Evolutionary conservation across 1,284 basidiomycete genomes (phyloP), one percentile per base, ranked within the genome.

Genomic region (Marasmius tenuissimus): DNA sequence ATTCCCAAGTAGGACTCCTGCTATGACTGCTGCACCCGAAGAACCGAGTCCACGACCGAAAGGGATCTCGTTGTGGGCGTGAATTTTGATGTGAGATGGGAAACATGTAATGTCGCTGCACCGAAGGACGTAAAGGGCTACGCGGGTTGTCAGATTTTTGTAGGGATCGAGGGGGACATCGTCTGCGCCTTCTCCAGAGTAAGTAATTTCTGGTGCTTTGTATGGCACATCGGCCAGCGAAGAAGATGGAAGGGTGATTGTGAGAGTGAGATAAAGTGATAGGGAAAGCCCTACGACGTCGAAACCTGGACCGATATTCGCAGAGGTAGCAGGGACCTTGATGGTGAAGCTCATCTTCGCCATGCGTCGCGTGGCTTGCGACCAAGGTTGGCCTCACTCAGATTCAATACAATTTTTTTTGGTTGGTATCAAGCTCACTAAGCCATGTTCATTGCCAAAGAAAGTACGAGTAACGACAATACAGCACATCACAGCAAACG

Each of bases 261-360:
- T 80, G 66, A 99, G 84, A 12, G 87, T 90, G 66, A 98, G 85
- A 70, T 92, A 85, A 38, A 98, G 87, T 1, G 94, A 96, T 34
- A 99, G 89, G 0, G 97, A 97, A 64, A 99, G 90, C 20, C 97
- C 97, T 66, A 98, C 94, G 63, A 99, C 97, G 75, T 99, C 97
- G 76, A 99, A 99, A 12, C 97, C 97, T 33, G 97, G 97, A 2
- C 97, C 97, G 71, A 99, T 96, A 81, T 99, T 99, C 67, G 97
- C 97, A 61, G 96, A 97, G 1, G 97, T 98, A 22, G 95, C 95
- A 9, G 97, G 97, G 58, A 99, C 93, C 68, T 83, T 85, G 75
- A 99, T 94, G 53, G 77, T 80, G 73, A 91, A 85, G 38, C 59
- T 62, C 33, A 37, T 59, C 45, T 18, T 27, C n/a, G 16, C 4